Percentiles rank a stretch among this genome's conserved stretches.
Conservation (phyloP, 306 rosid genomes). For the Fragaria iinumae region DNA sequence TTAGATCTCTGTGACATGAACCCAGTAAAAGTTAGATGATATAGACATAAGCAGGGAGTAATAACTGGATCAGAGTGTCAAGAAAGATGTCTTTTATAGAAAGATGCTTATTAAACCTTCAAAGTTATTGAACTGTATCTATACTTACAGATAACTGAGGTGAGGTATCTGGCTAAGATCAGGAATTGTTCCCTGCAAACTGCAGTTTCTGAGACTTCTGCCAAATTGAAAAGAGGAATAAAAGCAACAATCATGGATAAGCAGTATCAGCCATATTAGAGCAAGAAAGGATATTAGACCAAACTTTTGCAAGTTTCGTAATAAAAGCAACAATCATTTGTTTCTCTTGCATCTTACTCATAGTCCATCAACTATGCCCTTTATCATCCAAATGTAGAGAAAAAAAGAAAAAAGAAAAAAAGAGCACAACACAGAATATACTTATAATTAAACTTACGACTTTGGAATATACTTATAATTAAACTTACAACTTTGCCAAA, state of each 20-base stretch:
- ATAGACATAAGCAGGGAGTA: background rate
- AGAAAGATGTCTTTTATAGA: background rate
- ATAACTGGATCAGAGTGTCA: background rate
- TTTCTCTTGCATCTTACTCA: background rate
- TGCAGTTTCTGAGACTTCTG: constrained; percentile 93
- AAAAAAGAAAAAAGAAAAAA: background rate
- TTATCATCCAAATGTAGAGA: background rate
- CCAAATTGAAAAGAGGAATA: constrained; percentile 22
- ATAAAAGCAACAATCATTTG: background rate
- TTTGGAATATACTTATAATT: constrained; percentile 29
- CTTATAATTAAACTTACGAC: constrained; percentile 50
- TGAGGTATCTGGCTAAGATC: constrained; percentile 53
- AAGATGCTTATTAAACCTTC: background rate
- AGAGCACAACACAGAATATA: constrained; percentile 3
- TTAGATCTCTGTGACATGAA: constrained; percentile 70
- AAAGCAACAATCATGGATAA: background rate
- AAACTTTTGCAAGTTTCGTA: background rate
- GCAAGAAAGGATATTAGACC: background rate
- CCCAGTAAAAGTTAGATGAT: constrained; percentile 20
- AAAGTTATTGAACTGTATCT: background rate
- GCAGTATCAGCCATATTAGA: background rate
- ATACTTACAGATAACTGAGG: constrained; percentile 78
- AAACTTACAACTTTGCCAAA: constrained; percentile 75
- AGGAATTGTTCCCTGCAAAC: constrained; percentile 74
- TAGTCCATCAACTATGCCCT: background rate